Evolutionary conservation across 148 eudicot species (phyloP), one percentile per base, ranked within the genome.

Genomic region (Pharnaceum exiguum): DNA sequence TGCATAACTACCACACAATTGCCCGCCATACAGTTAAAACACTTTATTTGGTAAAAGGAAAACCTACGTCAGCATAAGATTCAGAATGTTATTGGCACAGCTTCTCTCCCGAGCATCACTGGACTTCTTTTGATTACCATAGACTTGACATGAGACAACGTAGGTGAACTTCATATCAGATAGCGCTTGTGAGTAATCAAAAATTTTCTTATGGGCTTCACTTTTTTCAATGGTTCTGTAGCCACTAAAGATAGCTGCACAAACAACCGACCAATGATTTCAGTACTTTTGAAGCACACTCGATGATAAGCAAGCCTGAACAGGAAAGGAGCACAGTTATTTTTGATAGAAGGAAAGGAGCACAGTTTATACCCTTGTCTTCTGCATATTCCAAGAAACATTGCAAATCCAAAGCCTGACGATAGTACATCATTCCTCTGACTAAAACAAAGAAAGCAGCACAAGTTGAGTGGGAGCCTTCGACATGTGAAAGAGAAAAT

Each of bases 391-490:
- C 99, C 71, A 85, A 72, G 65, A 93, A 89, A 78, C 84, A 86
- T 56, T 93, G 96, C 52, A 93, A 91, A 69, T 93, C 99, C 74
- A 93, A 73, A 51, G 96, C 90, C 72, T 80, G 77, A 55, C 81
- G 85, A 71, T 93, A 93, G 70, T 93, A 93, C 95, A 93, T 93
- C 96, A 93, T 93, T 63, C 99, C 99, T 74, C 99, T 81, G 56
- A 93, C 99, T 93, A 79, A 38, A 31, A 56, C 63, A 61, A 59
- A 60, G 30, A 47, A 66, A 72, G 55, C 63, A 44, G 21, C 10
- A 19, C 10, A 50, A 55, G 24, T 28, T 61, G 18, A 72, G 60
- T 39, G 23, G 57, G 57, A 60, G 56, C 63, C 19, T 54, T 6
- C 48, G 10, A 16, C 43, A 69, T 19, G 39, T 40, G 31, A 16